Evolutionary conservation across 352 stramenopile genomes (phyloP), one percentile per base, ranked within the genome.

Genomic region (Thalassiosira hispida): DNA sequence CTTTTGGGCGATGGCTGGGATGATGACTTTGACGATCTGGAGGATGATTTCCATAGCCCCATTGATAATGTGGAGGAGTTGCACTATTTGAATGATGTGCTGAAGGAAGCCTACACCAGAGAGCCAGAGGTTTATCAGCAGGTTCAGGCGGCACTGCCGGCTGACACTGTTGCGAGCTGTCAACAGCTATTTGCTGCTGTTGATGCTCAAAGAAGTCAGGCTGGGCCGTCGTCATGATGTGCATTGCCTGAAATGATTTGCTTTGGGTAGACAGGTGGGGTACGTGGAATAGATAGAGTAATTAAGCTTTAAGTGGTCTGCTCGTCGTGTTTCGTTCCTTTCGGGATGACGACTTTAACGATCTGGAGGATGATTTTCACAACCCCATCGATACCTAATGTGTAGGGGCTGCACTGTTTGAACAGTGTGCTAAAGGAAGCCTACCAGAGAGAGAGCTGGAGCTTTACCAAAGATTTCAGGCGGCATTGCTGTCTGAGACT

Each of bases 41-140:
- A 98, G n/a, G 96, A 98, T 70, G 95, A 98, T 63, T 97, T 96
- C 75, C 77, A 84, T 25, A 95, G 92, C 71, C 86, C 97, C 68
- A 81, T 98, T 42, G 96, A 98, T 71, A 89, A 96, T 75, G 92
- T 98, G 16, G 95, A 98, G 67, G 95, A 98, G 80, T 81, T 97
- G 20, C 87, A 96, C 59, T 97, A 96, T 74, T 93, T 98, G 79
- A 92, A 97, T 69, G 84, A 94, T 70, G 95, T 95, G 23, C 79
- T 98, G 33, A 95, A 96, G 55, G 90, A 64, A 25, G 85, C 87
- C 9, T 92, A 90, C 55, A 47, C 81, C 38, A 76, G 83, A 60
- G 87, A 93, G 66, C 87, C 90, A 12, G 85, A 91, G 31, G 68
- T 87, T 20, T 94, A 92, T 79, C 84, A 91, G 53, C 85, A 89